These are phyloP conservation scores for Penicillium sp. DNA, from an alignment of 2,329 filamentous ascomycete genomes.

Conservation along the genomic window DNA sequence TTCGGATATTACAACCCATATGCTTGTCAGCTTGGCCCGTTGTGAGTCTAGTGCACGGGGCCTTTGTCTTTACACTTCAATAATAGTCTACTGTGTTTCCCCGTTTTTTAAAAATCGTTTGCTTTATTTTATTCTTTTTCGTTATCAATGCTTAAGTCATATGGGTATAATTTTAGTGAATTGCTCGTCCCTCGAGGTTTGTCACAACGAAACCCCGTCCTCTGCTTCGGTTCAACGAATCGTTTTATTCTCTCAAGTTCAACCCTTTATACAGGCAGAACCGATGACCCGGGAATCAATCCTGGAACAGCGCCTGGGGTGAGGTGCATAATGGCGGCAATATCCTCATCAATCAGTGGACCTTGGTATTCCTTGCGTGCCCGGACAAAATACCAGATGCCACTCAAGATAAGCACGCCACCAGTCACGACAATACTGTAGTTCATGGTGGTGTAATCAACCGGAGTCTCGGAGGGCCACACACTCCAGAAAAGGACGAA, in stretches of 20 bases:
- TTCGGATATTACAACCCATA: no score
- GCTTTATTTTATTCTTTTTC: neutral
- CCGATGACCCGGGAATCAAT: neutral
- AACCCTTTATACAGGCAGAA: neutral
- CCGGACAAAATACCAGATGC: conserved; percentile 46
- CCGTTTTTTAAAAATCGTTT: neutral
- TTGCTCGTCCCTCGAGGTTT: neutral
- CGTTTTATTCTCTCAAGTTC: neutral
- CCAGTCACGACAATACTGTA: conserved; percentile 47
- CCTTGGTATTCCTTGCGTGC: conserved; percentile 47
- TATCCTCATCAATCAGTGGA: conserved; percentile 36
- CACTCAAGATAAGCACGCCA: conserved; percentile 42
- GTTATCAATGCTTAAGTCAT: neutral
- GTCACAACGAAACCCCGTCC: neutral
- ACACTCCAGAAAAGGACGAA: conserved; percentile 57
- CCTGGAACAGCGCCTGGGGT: conserved; percentile 8
- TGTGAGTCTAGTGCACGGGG: no score
- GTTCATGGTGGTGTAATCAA: conserved; percentile 44
- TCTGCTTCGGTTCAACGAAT: neutral
- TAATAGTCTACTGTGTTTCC: neutral
- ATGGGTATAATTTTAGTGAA: neutral
- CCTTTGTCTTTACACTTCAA: no score
- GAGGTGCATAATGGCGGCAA: conserved; percentile 21
- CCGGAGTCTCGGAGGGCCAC: conserved; percentile 40
- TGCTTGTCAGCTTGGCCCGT: no score